Base-by-base conservation (phyloP, 2,329 filamentous ascomycete genomes). In the Geosmithia morbida region DNA sequence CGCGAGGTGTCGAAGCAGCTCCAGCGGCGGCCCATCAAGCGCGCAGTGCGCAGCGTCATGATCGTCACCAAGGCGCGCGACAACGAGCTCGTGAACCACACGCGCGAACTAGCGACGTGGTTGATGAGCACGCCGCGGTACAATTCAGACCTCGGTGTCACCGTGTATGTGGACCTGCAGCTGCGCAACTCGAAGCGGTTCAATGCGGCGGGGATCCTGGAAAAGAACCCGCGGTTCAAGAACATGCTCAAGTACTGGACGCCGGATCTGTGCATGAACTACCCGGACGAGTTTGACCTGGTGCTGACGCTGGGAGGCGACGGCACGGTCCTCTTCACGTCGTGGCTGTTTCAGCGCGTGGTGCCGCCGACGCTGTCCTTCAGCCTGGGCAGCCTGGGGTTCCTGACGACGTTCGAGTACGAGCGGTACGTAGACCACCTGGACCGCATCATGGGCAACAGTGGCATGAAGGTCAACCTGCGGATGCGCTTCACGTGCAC, bases 401-500 rank as follows among this genome's bases (percentile, higher is more conserved):
- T 94, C 68, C 70, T 94, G 56, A 94, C 87, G 2, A 88, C 81
- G 49, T 94, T 92, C 58, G 80, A 89, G 60, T 98, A 92, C 59
- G 79, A 87, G 51, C 77, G 83, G 55, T 96, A 95, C 71, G 88
- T 87, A 65, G 74, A 85, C 50, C 86, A 94, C 58, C 75, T 98
- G 33, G 83, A 87, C 64, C 82, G 81, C 47, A 78, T 97, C 55
- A 94, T 98, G 88, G 88, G 88, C 51, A 87, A 94, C 49, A 79
- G 85, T 2, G 92, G 92, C 48, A 97, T 98, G 90, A 84, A 90
- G 47, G 90, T 97, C 51, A 97, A 95, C 59, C 72, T 98, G 55
- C 87, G 92, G 54, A 98, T 98, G 92, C 85, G 92, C 51, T 98
- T 98, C 64, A 98, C 92, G 16, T 97, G 90, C 68, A 97, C 92